Evolutionary conservation across 129 eudicot species (phyloP).

Genomic region (Sambucus nigra): DNA sequence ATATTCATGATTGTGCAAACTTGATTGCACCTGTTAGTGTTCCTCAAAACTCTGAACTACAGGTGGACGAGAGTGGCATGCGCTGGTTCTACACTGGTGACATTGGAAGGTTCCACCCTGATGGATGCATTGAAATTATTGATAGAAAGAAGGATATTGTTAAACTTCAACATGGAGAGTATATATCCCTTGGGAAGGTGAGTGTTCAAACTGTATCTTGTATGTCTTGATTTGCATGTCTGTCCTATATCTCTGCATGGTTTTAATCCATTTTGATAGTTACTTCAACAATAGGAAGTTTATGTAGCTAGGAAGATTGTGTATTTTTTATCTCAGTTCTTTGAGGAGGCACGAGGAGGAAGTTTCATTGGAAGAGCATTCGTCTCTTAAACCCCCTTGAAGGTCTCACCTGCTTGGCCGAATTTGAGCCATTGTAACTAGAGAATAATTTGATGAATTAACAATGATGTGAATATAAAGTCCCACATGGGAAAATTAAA

Average conservation of each 20-base stretch:
- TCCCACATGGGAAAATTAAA: no score
- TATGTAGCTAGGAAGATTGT: no score
- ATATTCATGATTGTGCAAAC: constrained; percentile 1
- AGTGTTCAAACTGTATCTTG: background rate
- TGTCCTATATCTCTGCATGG: background rate
- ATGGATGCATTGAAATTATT: constrained; percentile 92
- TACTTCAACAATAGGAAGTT: no score
- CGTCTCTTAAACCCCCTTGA: no score
- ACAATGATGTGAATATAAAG: no score
- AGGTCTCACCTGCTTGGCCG: no score
- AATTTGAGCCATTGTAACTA: no score
- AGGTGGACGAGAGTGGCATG: constrained; percentile 91
- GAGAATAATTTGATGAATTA: no score
- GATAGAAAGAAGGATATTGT: constrained; percentile 97
- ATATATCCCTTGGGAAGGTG: constrained; percentile 95
- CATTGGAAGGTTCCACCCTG: constrained; percentile 87
- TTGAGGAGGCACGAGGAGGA: no score
- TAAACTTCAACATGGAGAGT: constrained; percentile 98
- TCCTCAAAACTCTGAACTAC: constrained; percentile 3
- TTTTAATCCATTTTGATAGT: background rate
- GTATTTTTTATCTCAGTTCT: no score
- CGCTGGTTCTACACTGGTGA: constrained; percentile 98
- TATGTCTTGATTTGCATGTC: background rate
- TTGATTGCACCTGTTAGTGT: background rate
- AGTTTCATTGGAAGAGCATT: no score